Percentiles rank a stretch among this genome's conserved stretches.
These are phyloP conservation scores for Epichloe sibirici DNA, from an alignment of 2,329 filamentous ascomycete genomes.

Conservation along the genomic window DNA sequence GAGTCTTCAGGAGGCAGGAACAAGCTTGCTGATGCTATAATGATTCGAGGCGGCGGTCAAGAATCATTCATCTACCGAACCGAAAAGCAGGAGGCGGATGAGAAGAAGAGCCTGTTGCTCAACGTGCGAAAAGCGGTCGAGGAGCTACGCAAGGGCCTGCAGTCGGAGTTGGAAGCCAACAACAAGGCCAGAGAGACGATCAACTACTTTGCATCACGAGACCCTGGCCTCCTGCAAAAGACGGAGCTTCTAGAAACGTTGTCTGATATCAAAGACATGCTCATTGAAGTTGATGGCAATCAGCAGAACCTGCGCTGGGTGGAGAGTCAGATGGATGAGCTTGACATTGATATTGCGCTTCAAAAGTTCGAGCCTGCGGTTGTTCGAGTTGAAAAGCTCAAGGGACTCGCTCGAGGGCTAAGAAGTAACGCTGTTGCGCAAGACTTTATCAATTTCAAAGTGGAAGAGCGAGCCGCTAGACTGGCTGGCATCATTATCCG, in stretches of 20 bases:
- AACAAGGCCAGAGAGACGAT: constrained; percentile 76
- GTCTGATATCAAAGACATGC: constrained; percentile 70
- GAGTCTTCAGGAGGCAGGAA: constrained; percentile 42
- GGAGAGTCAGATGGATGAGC: constrained; percentile 84
- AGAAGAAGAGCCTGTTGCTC: constrained; percentile 71
- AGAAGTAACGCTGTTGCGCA: constrained; percentile 81
- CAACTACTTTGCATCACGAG: constrained; percentile 72
- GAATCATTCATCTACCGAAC: constrained; percentile 94
- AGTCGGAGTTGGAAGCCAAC: constrained; percentile 77
- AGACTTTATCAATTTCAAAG: constrained; percentile 84
- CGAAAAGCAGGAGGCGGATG: constrained; percentile 64
- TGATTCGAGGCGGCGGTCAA: constrained; percentile 71
- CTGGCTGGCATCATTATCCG: constrained; percentile 66
- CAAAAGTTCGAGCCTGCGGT: constrained; percentile 83
- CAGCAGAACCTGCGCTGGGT: constrained; percentile 95
- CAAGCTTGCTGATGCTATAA: constrained; percentile 74
- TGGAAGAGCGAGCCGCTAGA: constrained; percentile 70
- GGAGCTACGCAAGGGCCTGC: constrained; percentile 72
- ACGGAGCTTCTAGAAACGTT: constrained; percentile 67
- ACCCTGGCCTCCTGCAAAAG: constrained; percentile 65
- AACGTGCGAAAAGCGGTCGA: constrained; percentile 90
- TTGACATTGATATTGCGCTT: constrained; percentile 90
- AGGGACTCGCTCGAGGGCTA: constrained; percentile 63
- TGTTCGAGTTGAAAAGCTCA: constrained; percentile 70
- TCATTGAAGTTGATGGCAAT: constrained; percentile 92